phyloP scores from a whole-genome alignment of 495 filamentous ascomycete genomes.

The Entonaema liquescens region DNA sequence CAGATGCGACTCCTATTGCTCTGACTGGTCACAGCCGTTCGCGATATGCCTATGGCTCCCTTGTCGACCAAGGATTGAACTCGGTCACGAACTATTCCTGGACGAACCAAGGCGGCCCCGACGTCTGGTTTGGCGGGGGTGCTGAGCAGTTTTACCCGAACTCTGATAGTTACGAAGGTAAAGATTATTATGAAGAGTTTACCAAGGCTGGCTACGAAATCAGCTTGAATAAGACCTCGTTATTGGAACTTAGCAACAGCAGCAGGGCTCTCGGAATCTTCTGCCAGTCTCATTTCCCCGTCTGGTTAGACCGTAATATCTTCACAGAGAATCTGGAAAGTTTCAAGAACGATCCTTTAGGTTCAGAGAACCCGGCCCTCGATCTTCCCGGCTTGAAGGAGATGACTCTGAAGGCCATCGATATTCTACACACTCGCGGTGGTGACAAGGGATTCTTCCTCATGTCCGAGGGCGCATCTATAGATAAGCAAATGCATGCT shows the following conservation, averaged over 20 bases:
- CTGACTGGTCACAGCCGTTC: constrained; percentile 71
- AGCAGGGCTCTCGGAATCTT: constrained; percentile 74
- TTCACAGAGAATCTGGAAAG: constrained; percentile 68
- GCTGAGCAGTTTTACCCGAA: constrained; percentile 75
- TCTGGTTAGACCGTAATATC: constrained; percentile 78
- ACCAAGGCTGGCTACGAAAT: constrained; percentile 70
- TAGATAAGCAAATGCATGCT: constrained; percentile 82
- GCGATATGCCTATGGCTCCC: constrained; percentile 67
- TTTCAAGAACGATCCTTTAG: constrained; percentile 69
- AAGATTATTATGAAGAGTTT: constrained; percentile 75
- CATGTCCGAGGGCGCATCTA: constrained; percentile 78
- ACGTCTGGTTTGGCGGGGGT: constrained; percentile 77
- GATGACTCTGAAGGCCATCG: constrained; percentile 83
- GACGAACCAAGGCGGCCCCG: constrained; percentile 71
- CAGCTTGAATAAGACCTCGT: constrained; percentile 70
- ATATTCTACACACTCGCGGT: constrained; percentile 69
- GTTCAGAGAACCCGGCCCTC: constrained; percentile 62
- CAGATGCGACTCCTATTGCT: constrained; percentile 77
- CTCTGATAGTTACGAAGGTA: constrained; percentile 59
- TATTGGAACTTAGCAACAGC: constrained; percentile 59
- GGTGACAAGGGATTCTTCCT: constrained; percentile 76
- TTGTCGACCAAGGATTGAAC: constrained; percentile 68
- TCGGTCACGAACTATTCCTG: constrained; percentile 71
- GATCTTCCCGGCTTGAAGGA: constrained; percentile 79
- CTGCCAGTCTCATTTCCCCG: constrained; percentile 69